Base-by-base conservation (phyloP, 768 basidiomycete genomes). In the Podaxis sp. region DNA sequence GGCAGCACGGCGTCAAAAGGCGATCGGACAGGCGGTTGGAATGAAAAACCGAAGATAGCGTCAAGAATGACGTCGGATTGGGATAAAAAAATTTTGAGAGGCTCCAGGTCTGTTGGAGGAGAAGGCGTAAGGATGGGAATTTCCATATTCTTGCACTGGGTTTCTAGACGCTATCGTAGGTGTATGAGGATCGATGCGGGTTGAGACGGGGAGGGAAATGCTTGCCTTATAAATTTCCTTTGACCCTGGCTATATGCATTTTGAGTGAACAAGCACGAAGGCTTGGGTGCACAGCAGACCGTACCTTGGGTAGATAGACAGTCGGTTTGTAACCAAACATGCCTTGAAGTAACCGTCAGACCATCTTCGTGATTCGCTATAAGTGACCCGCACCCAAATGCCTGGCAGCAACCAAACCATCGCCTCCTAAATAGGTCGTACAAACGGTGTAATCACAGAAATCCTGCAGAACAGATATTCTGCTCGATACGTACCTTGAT, bases 1-100 rank as follows among this genome's bases (percentile, higher is more conserved):
- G 83, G 80, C 1, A 99, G 82, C 42, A 88, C 89, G 0, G 76
- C 70, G 68, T 94, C 88, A 75, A 99, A 99, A 0, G 97, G 97
- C 7, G 88, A 75, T 11, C 97, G 89, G 4, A 95, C 83, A 39
- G 97, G 96, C 0, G 91, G 90, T 63, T 90, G 82, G 84, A 99
- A 99, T 1, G 96, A 98, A 79, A 99, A 99, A 4, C 96, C 97
- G 68, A 99, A 99, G 62, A 99, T 91, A 4, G 96, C 94, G 71
- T 99, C 97, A 59, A 99, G 80, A 19, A 99, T 84, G 48, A 97
- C 87, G 73, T 97, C 92, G 3, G 86, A 84, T 33, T 82, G 78
- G 6, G 78, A 69, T 40, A 91, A 79, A 5, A 84, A 83, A 48
- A 76, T 71, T 52, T 76, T 72, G 19, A 92, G 81, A 38, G 79